Conservation (phyloP, 2,329 filamentous ascomycete species). For the Cercospora berteroae region DNA sequence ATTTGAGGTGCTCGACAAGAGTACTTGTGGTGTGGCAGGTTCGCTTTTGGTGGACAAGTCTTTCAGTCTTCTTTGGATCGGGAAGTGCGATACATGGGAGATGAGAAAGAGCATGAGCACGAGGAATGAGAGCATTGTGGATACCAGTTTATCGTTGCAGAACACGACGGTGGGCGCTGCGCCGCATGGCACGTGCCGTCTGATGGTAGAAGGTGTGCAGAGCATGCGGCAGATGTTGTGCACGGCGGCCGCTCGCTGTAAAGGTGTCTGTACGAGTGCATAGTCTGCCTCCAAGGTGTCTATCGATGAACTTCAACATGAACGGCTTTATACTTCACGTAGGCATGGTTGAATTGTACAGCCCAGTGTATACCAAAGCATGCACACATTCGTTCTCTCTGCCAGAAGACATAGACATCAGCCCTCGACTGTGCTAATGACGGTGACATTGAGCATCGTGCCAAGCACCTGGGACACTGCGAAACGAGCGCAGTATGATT, state of each 20-base stretch:
- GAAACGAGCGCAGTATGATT: not conserved
- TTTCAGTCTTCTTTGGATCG: not conserved
- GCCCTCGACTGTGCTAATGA: not conserved
- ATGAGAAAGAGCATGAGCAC: too few species aligned
- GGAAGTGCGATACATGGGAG: not conserved
- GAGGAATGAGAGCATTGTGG: not conserved
- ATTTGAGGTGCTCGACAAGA: not conserved
- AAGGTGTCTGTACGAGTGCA: not conserved
- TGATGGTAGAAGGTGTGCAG: not conserved
- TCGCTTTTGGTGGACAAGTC: not conserved
- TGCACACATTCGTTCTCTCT: not conserved
- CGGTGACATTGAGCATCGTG: not conserved
- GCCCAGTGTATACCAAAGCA: not conserved
- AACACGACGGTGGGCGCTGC: not conserved
- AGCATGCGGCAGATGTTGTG: not conserved
- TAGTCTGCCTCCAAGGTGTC: not conserved
- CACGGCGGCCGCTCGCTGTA: not conserved
- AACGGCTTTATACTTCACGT: not conserved
- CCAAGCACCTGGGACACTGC: not conserved
- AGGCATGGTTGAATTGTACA: not conserved
- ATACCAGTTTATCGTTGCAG: not conserved
- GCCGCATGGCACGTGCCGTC: not conserved
- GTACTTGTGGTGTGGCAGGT: not conserved
- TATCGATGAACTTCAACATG: not conserved
- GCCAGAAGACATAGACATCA: not conserved